These are phyloP conservation scores for Trichoderma cornu-damae DNA, from an alignment of 2,329 filamentous ascomycete species.

Conservation along the genomic window DNA sequence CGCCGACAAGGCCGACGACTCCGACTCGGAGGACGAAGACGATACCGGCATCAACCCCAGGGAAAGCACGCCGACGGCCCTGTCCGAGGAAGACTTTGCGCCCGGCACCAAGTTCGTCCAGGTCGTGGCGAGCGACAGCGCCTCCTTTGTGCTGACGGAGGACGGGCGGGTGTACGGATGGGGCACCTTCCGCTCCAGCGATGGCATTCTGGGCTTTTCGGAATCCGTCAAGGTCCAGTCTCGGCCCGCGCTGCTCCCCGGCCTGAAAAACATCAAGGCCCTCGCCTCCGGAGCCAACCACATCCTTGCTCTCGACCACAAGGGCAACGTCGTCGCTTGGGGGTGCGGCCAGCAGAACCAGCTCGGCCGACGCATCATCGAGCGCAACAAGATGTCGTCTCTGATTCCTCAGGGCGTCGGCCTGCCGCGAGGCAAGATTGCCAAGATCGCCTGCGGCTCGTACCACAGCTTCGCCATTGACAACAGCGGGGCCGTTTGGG, in stretches of 20 bases:
- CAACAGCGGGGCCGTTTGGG: slow-evolving; percentile 64
- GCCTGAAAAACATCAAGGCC: slow-evolving; percentile 60
- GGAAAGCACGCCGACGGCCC: slow-evolving; percentile 61
- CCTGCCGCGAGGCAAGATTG: slow-evolving; percentile 54
- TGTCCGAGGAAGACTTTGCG: slow-evolving; percentile 55
- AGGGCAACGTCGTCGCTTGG: slow-evolving; percentile 64
- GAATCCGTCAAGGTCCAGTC: slow-evolving; percentile 46
- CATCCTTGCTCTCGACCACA: slow-evolving; percentile 60
- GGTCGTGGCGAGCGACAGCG: slow-evolving; percentile 67
- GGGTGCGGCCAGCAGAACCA: slow-evolving; percentile 65
- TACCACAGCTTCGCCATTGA: slow-evolving; percentile 82
- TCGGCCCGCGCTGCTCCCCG: slow-evolving; percentile 51
- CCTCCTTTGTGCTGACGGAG: slow-evolving; percentile 69
- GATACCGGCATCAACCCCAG: slow-evolving; percentile 64
- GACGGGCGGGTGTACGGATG: slow-evolving; percentile 75
- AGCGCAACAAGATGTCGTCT: slow-evolving; percentile 57
- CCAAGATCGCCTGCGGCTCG: slow-evolving; percentile 56
- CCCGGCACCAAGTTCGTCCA: slow-evolving; percentile 57
- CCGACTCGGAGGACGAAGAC: slow-evolving; percentile 55
- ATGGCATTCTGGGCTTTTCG: slow-evolving; percentile 61
- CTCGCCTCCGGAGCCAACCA: slow-evolving; percentile 67
- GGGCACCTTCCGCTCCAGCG: slow-evolving; percentile 69
- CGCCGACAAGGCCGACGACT: slow-evolving; percentile 48
- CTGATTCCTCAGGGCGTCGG: slow-evolving; percentile 56
- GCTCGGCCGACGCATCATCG: slow-evolving; percentile 55